A percentile compares a stretch with the other conserved stretches of the same genome.
Evolutionary conservation across 208 protist species (phyloP).

Genomic region (Trypanosoma avium): DNA sequence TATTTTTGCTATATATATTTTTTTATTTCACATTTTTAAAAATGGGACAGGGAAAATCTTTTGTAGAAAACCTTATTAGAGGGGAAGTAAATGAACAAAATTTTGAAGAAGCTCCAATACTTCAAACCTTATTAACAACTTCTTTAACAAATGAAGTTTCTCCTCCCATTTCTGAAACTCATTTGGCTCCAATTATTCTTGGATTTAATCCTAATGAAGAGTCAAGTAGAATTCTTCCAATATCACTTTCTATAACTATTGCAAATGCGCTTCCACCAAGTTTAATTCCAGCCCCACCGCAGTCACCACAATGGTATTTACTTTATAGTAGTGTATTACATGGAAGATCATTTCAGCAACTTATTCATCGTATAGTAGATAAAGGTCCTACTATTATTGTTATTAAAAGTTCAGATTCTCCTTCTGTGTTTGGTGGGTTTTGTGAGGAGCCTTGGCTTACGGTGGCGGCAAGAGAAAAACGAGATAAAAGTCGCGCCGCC

Average conservation of each 20-base stretch:
- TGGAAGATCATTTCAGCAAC: conserved; percentile 64
- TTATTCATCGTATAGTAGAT: conserved; percentile 43
- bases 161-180: too few relatives aligned
- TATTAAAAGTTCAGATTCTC: conserved; percentile 34
- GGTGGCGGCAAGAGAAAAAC: conserved; percentile 50
- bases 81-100: too few relatives aligned
- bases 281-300: conserved; percentile 18
- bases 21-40: too few relatives aligned
- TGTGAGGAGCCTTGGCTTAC: conserved; percentile 58
- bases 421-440: conserved; percentile 57
- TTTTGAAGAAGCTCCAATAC: too few relatives aligned
- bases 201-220: conserved; percentile 17
- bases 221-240: conserved; percentile 5
- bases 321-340: conserved; percentile 60
- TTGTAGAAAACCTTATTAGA: too few relatives aligned
- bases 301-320: conserved; percentile 49
- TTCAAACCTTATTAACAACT: too few relatives aligned
- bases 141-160: too few relatives aligned
- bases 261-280: conserved; percentile 32
- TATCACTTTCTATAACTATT: conserved; percentile 23
- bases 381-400: conserved; percentile 52
- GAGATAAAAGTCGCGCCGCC: conserved; percentile 43
- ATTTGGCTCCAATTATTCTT: conserved; percentile 1
- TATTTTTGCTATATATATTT: too few relatives aligned
- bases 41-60: too few relatives aligned